A percentile compares a stretch with the other conserved stretches of the same genome.
Evolutionary conservation across 768 basidiomycete species (phyloP).

Genomic region (Macrocybe gigantea): DNA sequence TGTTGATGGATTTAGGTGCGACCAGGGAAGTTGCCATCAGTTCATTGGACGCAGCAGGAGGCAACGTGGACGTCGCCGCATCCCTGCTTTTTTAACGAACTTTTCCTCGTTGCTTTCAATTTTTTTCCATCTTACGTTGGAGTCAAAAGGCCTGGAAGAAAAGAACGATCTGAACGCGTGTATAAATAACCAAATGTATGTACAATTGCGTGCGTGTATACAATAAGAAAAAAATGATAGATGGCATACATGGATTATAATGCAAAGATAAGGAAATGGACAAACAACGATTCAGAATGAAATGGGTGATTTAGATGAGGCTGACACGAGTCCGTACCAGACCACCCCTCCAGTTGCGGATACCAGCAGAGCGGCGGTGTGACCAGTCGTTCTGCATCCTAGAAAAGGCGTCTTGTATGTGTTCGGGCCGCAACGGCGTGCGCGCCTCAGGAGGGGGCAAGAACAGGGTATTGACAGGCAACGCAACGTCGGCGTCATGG

Average conservation of each 20-base stretch:
- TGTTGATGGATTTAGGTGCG: slow-evolving; percentile 74
- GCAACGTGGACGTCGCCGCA: slow-evolving; percentile 85
- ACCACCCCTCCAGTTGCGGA: slow-evolving; percentile 87
- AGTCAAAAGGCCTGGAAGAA: not conserved
- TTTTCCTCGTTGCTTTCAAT: too few species aligned
- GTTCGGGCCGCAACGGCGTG: slow-evolving; percentile 73
- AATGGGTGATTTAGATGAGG: slow-evolving; percentile 48
- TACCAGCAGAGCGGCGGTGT: slow-evolving; percentile 76
- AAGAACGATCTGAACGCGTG: not conserved
- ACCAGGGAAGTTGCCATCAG: slow-evolving; percentile 72
- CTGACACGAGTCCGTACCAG: slow-evolving; percentile 73
- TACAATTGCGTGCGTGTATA: slow-evolving; percentile 19
- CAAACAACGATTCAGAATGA: slow-evolving; percentile 1
- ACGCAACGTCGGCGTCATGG: slow-evolving; percentile 52
- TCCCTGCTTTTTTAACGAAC: slow-evolving; percentile 66
- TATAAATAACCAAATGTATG: slow-evolving; percentile 12
- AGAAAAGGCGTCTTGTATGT: slow-evolving; percentile 88
- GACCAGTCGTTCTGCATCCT: slow-evolving; percentile 87
- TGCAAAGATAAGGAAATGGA: slow-evolving; percentile 5
- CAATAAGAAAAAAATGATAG: slow-evolving; percentile 14
- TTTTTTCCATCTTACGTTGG: too few species aligned
- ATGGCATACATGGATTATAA: slow-evolving; percentile 12
- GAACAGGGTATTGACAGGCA: slow-evolving; percentile 72
- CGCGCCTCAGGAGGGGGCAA: slow-evolving; percentile 77
- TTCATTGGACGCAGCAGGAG: slow-evolving; percentile 71